Percentiles rank a stretch among this genome's conserved stretches.
These are phyloP conservation scores for Coprinopsis strossmayeri DNA, from an alignment of 768 basidiomycete species.

Conservation along the genomic window DNA sequence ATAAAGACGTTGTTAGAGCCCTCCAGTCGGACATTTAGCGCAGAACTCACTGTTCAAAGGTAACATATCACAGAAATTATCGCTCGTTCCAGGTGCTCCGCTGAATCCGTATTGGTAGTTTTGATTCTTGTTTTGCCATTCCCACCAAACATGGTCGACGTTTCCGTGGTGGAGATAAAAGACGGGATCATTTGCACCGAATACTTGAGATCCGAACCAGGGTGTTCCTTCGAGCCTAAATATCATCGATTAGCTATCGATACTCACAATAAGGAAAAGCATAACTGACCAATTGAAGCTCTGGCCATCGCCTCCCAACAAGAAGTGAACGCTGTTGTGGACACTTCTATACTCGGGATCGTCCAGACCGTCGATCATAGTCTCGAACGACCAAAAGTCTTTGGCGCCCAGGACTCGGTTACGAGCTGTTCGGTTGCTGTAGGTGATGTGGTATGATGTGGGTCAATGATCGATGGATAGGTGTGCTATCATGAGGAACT, in stretches of 20 bases:
- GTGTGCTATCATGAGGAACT: no score
- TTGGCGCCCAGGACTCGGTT: constrained; percentile 4
- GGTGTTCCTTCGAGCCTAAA: constrained; percentile 8
- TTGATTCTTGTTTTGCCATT: constrained; percentile 10
- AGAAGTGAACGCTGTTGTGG: constrained; percentile 10
- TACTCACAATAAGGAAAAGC: neutral
- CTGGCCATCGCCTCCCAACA: constrained; percentile 8
- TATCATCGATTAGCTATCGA: neutral
- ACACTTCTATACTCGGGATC: constrained; percentile 7
- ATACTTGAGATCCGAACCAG: constrained; percentile 6
- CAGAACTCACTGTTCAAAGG: constrained; percentile 5
- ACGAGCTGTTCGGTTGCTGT: constrained; percentile 7
- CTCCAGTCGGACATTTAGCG: neutral
- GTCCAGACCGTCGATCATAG: constrained; percentile 9
- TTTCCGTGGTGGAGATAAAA: constrained; percentile 11
- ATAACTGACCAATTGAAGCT: constrained; percentile 9
- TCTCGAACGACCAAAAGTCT: constrained; percentile 8
- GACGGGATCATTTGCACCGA: constrained; percentile 7
- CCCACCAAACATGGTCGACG: constrained; percentile 11
- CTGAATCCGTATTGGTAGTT: constrained; percentile 5
- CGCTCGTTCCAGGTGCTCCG: neutral
- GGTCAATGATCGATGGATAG: neutral
- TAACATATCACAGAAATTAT: constrained; percentile 5
- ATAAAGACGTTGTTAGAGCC: neutral
- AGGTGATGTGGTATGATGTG: neutral